Evolutionary conservation across 2,329 filamentous ascomycete genomes (phyloP), one percentile per base, ranked within the genome.

Genomic region (Verticillium alfalfae): DNA sequence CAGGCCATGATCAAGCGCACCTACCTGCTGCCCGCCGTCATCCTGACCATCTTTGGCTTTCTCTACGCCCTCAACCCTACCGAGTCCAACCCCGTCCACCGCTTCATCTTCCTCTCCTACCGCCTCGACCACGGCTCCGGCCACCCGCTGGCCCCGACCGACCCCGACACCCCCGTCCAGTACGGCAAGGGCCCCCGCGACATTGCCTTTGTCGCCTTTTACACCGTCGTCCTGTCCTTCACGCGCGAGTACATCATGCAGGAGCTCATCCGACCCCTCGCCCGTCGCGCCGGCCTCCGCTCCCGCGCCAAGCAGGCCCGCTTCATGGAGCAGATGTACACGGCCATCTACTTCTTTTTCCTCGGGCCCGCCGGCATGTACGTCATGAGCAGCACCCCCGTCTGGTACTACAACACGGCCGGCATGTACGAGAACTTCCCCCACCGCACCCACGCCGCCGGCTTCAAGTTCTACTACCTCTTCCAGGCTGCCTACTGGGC

Each of bases 181-280:
- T 98, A 97, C 78, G 93, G 89, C 74, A 97, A 97, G 75, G 93
- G 93, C n/a, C 81, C 76, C 49, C 90, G 88, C 80, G 93, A 98
- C 73, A 81, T 97, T 60, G 90, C 90, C 54, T 94, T 98, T 70
- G 91, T 97, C 60, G 79, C 81, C 63, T 97, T 97, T 79, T 97
- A 97, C 78, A 94, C 86, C 49, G 79, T 97, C 62, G 89, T 97
- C 26, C 84, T 98, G 64, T 93, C 91, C 64, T 97, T 98, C 74
- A 96, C 92, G 12, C 91, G 93, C 72, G 93, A 98, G 75, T 97
- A 97, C 75, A 84, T 96, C 77, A 97, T 97, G 93, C 93, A 97
- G 78, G 88, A 92, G 70, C 70, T 96, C 58, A 86, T 97, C 62
- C 87, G 88, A 13, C 93, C 93, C 0, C 80, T 93, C 64, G 92